Evolutionary conservation across 305 asterid genomes (phyloP), one percentile per base, ranked within the genome.

Genomic region (Withania somnifera): DNA sequence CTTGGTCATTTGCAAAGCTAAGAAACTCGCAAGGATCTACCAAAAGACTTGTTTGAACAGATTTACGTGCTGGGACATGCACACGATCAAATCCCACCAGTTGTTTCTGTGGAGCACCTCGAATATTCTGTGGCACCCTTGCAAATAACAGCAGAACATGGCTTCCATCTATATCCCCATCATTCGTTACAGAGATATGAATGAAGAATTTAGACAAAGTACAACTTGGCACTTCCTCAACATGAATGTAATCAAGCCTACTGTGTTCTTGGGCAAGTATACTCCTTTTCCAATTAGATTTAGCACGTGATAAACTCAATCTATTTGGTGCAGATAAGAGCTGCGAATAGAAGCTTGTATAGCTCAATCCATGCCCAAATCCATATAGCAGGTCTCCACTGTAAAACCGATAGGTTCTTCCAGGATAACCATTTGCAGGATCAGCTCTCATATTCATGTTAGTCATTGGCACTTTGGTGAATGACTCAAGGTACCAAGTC

Each of bases 391-490:
- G 86, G 0, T 90, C 94, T 81, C 99, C 99, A 3, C 86, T 89
- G 89, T 93, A 94, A 76, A 96, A 96, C 69, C 97, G 92, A 77
- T 96, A 90, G 30, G 97, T 94, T 86, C 99, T 88, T 88, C 99
- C 98, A 0, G 97, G 98, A 87, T 92, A 96, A 71, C 90, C 88
- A 15, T 90, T 91, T 17, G 94, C 83, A 54, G 91, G 91, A 81
- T 96, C 97, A 36, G 98, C 91, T 81, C 99, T 86, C 99, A 96
- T 93, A 89, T 87, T 90, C 99, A 96, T 96, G 87, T 94, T 88
- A 15, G 36, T 93, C 99, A 96, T 96, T 15, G 98, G 92, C 75
- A 92, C 87, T 6, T 78, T 84, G 54, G 97, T 91, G 90, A 89
- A 96, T 32, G 98, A 90, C 85, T 93, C 98, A 1, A 94, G 97